A percentile compares a stretch with the other conserved stretches of the same genome.
Conservation (phyloP, 2,329 filamentous ascomycete genomes). For the Ilyonectria sp. region DNA sequence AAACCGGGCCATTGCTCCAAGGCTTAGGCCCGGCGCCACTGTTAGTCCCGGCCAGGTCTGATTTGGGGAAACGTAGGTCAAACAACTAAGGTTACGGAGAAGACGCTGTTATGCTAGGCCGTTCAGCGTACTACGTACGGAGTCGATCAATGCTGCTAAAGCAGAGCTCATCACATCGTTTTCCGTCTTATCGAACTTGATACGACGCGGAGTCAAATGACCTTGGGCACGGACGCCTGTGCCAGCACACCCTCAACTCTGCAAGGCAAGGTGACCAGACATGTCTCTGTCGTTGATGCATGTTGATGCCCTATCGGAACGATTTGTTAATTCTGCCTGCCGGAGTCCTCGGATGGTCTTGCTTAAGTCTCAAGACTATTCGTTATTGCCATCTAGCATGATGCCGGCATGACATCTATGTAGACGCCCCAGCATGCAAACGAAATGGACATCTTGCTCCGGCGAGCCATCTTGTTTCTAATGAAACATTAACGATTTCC, state of each 20-base stretch:
- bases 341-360: background rate
- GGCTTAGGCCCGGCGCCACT: background rate
- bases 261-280: conserved; percentile 4
- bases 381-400: background rate
- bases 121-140: no score
- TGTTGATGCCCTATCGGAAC: background rate
- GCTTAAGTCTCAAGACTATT: background rate
- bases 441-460: no score
- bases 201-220: conserved; percentile 6
- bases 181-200: background rate
- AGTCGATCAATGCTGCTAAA: background rate
- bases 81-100: background rate
- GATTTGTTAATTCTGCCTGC: background rate
- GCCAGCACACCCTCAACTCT: conserved; percentile 8
- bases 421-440: no score
- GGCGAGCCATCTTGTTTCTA: no score
- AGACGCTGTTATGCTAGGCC: no score
- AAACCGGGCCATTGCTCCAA: conserved; percentile 10
- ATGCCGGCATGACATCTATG: background rate
- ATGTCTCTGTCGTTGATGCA: conserved; percentile 3
- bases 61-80: background rate
- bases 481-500: no score
- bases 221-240: background rate
- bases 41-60: background rate
- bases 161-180: background rate